Base-by-base conservation (phyloP, 108 stramenopile genomes). In the Skeletonema costatum region DNA sequence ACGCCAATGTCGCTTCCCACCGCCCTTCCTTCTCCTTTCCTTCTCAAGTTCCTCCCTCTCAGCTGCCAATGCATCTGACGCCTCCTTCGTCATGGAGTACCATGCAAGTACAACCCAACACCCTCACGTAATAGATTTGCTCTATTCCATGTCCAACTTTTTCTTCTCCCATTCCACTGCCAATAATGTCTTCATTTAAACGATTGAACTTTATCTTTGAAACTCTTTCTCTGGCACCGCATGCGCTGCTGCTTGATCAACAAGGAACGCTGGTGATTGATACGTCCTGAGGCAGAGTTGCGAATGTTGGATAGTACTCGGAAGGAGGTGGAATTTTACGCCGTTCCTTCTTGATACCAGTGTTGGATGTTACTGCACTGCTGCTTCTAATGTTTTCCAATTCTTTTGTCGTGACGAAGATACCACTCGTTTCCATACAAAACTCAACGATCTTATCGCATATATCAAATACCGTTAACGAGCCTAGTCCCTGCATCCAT, bases 121-220 rank as follows among this genome's bases (percentile, higher is more conserved):
- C 71, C 66, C 68, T 83, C 82, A 21, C 71, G 33, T 10, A 83
- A 25, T 38, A 83, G 13, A 35, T 73, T 76, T 32, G 11, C 32
- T 60, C 75, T 56, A 25, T 83, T 83, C 82, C 25, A 51, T 39
- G 44, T 83, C 76, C 61, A 83, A 25, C 35, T 59, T 39, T 50
- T 36, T 68, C 33, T 32, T 66, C 16, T 77, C 73, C n/a, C 68
- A 32, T 48, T 77, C 76, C 21, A 83, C 11, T 7, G 46, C 19
- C 10, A 77, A 32, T 35, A 71, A 71, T 50, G 36, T 83, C 82
- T 74, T 48, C 58, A 53, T 83, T 83, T 46, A 83, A 83, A 65
- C 14, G 31, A 58, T 13, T 35, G 30, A n/a, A 83, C 19, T 66
- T 83, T 83, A 32, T 73, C 73, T 64, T 64, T 65, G 56, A 33